A percentile compares a stretch with the other conserved stretches of the same genome.
phyloP scores from a whole-genome alignment of 495 filamentous ascomycete genomes.

The Xylaria cubensis region DNA sequence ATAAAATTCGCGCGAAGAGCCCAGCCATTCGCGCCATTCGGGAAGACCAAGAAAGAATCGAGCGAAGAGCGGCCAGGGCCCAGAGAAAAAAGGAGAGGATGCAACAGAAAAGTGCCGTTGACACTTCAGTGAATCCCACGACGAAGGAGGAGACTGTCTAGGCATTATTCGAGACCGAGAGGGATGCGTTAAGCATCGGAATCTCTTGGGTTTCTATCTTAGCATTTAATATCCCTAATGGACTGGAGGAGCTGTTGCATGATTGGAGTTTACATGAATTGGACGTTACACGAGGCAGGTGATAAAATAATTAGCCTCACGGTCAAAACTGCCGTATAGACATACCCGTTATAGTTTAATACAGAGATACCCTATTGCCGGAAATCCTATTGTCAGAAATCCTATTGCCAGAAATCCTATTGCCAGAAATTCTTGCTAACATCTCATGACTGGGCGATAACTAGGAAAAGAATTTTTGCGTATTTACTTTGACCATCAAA shows the following conservation, averaged over 20 bases:
- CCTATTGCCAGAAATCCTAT: too few relatives aligned
- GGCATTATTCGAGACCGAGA: not conserved
- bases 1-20: conserved; percentile 69
- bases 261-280: conserved; percentile 10
- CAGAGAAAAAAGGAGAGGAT: conserved; percentile 27
- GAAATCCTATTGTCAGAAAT: too few relatives aligned
- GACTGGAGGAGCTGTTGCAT: not conserved
- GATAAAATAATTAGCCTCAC: conserved; percentile 4
- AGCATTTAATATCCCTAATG: not conserved
- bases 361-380: conserved; percentile 7
- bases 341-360: conserved; percentile 5
- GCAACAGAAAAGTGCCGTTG: conserved; percentile 1
- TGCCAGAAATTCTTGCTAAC: not conserved
- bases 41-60: conserved; percentile 69
- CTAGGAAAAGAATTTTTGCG: not conserved
- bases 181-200: too few relatives aligned
- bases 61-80: conserved; percentile 43
- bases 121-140: not conserved
- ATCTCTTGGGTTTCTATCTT: not conserved
- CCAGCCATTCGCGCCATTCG: conserved; percentile 72
- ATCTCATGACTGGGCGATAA: not conserved
- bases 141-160: conserved; percentile 15
- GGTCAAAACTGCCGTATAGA: not conserved
- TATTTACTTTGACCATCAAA: not conserved
- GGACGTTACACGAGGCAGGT: not conserved